These are phyloP conservation scores for Parathielavia hyrcaniae DNA, from an alignment of 495 filamentous ascomycete species.

Conservation along the genomic window DNA sequence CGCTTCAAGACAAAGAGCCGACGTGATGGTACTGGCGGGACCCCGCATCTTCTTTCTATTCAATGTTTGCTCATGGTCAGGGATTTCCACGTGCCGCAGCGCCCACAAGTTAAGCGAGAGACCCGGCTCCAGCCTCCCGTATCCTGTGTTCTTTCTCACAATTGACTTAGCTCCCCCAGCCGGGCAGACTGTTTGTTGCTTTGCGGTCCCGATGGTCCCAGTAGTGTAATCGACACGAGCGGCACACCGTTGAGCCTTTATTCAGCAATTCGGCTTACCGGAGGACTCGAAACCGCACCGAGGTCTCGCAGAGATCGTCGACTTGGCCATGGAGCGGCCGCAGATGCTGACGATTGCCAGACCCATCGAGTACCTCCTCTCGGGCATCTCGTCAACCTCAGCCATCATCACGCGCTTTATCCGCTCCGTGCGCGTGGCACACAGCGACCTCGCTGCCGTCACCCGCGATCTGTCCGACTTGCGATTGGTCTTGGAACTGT, in stretches of 20 bases:
- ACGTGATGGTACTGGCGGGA: background rate
- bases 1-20: background rate
- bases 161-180: no score
- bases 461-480: conserved; percentile 30
- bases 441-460: conserved; percentile 28
- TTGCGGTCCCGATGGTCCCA: no score
- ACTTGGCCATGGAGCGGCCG: conserved; percentile 5
- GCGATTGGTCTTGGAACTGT: conserved; percentile 29
- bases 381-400: conserved; percentile 25
- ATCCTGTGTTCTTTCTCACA: no score
- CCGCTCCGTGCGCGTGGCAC: conserved; percentile 26
- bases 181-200: no score
- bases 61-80: no score
- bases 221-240: no score
- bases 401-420: conserved; percentile 29
- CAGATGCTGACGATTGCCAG: conserved; percentile 11
- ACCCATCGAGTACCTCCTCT: conserved; percentile 26
- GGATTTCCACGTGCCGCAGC: no score
- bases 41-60: no score
- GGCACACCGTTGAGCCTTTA: no score
- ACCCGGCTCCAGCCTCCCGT: no score
- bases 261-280: no score
- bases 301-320: background rate
- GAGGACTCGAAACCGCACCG: background rate
- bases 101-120: no score